These are phyloP conservation scores for Stemphylium beticola DNA, from an alignment of 2,329 filamentous ascomycete genomes.

Conservation along the genomic window DNA sequence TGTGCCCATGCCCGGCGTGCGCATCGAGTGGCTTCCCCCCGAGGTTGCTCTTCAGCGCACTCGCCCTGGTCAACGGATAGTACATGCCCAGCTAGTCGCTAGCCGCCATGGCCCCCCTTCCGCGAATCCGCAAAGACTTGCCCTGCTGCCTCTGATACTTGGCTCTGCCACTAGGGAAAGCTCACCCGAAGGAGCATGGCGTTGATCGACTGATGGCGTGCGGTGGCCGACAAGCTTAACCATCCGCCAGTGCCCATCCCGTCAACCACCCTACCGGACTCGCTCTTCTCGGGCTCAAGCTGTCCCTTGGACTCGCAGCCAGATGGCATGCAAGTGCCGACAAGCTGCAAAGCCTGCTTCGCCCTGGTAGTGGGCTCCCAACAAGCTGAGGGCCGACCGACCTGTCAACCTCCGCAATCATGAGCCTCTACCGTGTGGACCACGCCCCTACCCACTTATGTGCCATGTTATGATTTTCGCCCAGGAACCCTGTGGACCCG, in stretches of 20 bases:
- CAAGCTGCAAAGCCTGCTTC: constrained; percentile 7
- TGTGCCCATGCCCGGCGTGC: not conserved
- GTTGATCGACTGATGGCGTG: constrained; percentile 30
- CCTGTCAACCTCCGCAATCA: constrained; percentile 9
- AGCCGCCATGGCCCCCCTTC: not conserved
- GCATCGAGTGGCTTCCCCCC: not conserved
- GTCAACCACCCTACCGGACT: constrained; percentile 33
- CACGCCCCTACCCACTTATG: constrained; percentile 21
- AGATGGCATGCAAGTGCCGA: too few relatives aligned
- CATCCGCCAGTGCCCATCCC: constrained; percentile 25
- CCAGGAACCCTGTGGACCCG: constrained; percentile 35
- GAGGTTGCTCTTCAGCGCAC: not conserved
- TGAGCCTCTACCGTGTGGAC: constrained; percentile 18
- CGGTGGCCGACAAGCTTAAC: constrained; percentile 31
- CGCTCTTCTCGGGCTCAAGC: not conserved
- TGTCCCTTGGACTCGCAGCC: not conserved
- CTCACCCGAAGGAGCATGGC: constrained; percentile 19
- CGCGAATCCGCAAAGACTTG: not conserved
- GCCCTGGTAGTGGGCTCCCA: constrained; percentile 25
- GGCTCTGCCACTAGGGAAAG: constrained; percentile 21
- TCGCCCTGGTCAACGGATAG: not conserved
- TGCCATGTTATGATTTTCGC: constrained; percentile 40
- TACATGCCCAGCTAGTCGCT: not conserved
- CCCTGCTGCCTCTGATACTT: constrained; percentile 23
- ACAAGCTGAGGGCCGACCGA: constrained; percentile 26